A percentile compares a stretch with the other conserved stretches of the same genome.
phyloP scores from a whole-genome alignment of 2,329 filamentous ascomycete species.

The Fusarium temperatum region DNA sequence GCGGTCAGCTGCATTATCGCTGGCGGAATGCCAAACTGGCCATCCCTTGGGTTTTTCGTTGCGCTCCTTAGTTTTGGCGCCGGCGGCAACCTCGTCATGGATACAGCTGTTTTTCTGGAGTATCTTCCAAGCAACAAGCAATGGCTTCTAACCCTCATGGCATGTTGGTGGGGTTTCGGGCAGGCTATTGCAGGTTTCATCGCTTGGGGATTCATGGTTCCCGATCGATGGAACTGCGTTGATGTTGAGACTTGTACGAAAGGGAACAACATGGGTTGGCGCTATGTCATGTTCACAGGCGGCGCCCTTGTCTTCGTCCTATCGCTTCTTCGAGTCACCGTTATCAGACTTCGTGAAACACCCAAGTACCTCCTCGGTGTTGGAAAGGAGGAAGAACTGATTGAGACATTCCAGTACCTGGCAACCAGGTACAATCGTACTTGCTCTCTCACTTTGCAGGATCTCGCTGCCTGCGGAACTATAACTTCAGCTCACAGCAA shows the following conservation, averaged over 20 bases:
- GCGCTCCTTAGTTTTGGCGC: neutral
- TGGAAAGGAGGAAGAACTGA: neutral
- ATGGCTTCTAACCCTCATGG: conserved; percentile 12
- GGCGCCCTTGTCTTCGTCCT: conserved; percentile 9
- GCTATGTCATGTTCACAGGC: conserved; percentile 27
- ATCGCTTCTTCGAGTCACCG: conserved; percentile 6
- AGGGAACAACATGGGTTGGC: conserved; percentile 1
- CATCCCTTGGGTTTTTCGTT: conserved; percentile 1
- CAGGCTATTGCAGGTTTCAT: conserved; percentile 12
- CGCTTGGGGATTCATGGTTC: conserved; percentile 5
- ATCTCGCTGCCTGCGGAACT: conserved; percentile 7
- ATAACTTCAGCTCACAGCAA: conserved; percentile 46
- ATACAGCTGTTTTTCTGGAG: conserved; percentile 19
- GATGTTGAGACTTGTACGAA: neutral
- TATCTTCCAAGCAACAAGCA: conserved; percentile 8
- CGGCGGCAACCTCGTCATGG: conserved; percentile 16
- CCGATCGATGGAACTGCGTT: neutral
- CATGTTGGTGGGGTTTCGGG: conserved; percentile 20
- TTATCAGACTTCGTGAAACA: neutral
- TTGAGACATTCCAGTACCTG: conserved; percentile 1
- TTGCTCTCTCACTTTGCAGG: conserved; percentile 2
- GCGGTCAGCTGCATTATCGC: neutral
- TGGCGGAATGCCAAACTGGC: neutral
- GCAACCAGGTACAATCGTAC: neutral
- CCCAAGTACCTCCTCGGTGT: conserved; percentile 9